Conservation (phyloP, 192 early-diverging fungal species). For the Coemansia erecta region DNA sequence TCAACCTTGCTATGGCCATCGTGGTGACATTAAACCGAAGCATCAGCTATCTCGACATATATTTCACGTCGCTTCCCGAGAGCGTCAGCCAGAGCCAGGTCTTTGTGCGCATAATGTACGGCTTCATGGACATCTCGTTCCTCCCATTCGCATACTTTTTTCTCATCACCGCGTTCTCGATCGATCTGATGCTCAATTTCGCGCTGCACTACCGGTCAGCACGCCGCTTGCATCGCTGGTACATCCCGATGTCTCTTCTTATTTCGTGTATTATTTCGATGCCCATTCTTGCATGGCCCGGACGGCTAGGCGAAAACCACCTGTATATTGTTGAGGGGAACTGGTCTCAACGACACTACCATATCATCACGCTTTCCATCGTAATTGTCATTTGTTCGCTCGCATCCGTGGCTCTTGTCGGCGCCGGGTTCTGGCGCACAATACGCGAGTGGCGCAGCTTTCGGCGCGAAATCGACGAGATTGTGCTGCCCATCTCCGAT, state of each 20-base stretch:
- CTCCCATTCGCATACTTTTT: slow-evolving; percentile 52
- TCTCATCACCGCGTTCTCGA: slow-evolving; percentile 51
- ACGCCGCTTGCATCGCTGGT: slow-evolving; percentile 37
- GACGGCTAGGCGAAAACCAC: slow-evolving; percentile 38
- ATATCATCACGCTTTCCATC: slow-evolving; percentile 47
- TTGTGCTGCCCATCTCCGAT: slow-evolving; percentile 49
- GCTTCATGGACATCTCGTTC: slow-evolving; percentile 52
- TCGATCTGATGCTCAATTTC: slow-evolving; percentile 53
- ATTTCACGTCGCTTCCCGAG: slow-evolving; percentile 29
- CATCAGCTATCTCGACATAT: slow-evolving; percentile 54
- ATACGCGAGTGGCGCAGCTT: slow-evolving; percentile 53
- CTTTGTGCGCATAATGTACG: slow-evolving; percentile 52
- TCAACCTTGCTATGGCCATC: slow-evolving; percentile 49
- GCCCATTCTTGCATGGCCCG: slow-evolving; percentile 50
- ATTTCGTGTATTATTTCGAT: slow-evolving; percentile 32
- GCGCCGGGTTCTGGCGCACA: slow-evolving; percentile 51
- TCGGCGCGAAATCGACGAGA: slow-evolving; percentile 39
- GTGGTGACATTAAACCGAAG: slow-evolving; percentile 43
- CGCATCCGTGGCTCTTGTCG: slow-evolving; percentile 48
- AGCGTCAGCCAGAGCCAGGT: slow-evolving; percentile 31
- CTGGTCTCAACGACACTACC: slow-evolving; percentile 47
- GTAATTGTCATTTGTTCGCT: slow-evolving; percentile 51
- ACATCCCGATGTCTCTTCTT: slow-evolving; percentile 38
- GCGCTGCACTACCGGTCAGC: slow-evolving; percentile 47
- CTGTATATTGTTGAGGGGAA: slow-evolving; percentile 52